Evolutionary conservation across 106 monocot species (phyloP), one percentile per base, ranked within the genome.

Genomic region (Amphibolis antarctica): DNA sequence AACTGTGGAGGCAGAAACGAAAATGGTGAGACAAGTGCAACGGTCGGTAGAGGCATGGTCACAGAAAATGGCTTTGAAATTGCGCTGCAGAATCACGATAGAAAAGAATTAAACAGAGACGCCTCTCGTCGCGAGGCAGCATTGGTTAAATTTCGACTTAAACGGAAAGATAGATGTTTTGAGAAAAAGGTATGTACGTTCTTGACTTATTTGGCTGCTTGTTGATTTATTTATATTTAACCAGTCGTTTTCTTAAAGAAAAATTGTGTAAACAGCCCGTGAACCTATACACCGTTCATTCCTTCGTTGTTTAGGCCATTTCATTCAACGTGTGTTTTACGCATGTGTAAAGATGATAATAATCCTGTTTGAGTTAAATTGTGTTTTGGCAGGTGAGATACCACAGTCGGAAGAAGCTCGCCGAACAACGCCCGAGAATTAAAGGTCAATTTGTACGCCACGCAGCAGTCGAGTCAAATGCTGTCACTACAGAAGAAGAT

Each of bases 171-270:
- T 56, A 76, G 93, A 73, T 89, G 89, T 68, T 93, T 93, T 67
- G 83, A 83, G 60, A 93, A 93, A 64, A 93, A 88, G 92, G 92
- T 92, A 85, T n/a, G n/a, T n/a, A n/a, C n/a, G n/a, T n/a, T n/a
- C n/a, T n/a, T n/a, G n/a, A n/a, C n/a, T n/a, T n/a, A n/a, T n/a
- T n/a, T n/a, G n/a, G n/a, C n/a, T n/a, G n/a, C n/a, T n/a, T n/a
- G n/a, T n/a, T n/a, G n/a, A n/a, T n/a, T n/a, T n/a, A n/a, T n/a
- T n/a, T n/a, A n/a, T n/a, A n/a, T n/a, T n/a, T n/a, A n/a, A n/a
- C n/a, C n/a, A n/a, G n/a, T n/a, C n/a, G n/a, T n/a, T n/a, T n/a
- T n/a, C n/a, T n/a, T n/a, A n/a, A n/a, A n/a, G n/a, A n/a, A n/a
- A n/a, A n/a, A n/a, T n/a, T n/a, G n/a, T n/a, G n/a, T n/a, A n/a